A percentile compares a stretch with the other conserved stretches of the same genome.
Conservation (phyloP, 768 basidiomycete species). For the Hypholoma sublateritium region DNA sequence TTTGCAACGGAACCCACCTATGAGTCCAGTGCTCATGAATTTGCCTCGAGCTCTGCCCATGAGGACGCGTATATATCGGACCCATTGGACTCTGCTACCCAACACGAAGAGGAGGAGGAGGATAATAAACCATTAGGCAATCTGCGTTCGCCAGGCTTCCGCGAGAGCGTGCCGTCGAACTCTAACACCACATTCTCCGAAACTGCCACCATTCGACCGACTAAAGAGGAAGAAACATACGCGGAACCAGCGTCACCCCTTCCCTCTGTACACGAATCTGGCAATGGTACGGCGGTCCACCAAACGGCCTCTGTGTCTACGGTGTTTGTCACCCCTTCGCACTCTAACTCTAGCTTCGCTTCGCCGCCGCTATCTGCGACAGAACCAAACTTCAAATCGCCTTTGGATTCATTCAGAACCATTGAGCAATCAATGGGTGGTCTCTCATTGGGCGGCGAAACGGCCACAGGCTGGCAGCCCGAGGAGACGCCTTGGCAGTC, state of each 20-base stretch:
- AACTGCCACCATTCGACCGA: conserved; percentile 42
- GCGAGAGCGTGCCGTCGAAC: conserved; percentile 42
- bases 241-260: conserved; percentile 9
- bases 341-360: background rate
- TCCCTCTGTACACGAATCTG: conserved; percentile 1
- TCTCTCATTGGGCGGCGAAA: conserved; percentile 35
- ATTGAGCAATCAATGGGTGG: conserved; percentile 36
- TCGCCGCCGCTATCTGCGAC: conserved; percentile 16
- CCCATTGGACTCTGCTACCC: conserved; percentile 31
- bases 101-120: conserved; percentile 33
- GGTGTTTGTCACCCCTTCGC: conserved; percentile 4
- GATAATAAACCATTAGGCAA: conserved; percentile 29
- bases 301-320: conserved; percentile 8
- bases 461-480: conserved; percentile 51
- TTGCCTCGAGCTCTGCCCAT: conserved; percentile 19
- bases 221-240: conserved; percentile 23
- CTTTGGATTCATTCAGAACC: conserved; percentile 29
- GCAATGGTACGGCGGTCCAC: background rate
- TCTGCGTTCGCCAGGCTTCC: conserved; percentile 50
- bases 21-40: conserved; percentile 21
- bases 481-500: conserved; percentile 39
- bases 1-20: conserved; percentile 20
- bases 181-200: conserved; percentile 34
- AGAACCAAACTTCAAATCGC: conserved; percentile 28
- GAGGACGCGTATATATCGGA: conserved; percentile 24